Percentiles rank a stretch among this genome's conserved stretches.
phyloP scores from a whole-genome alignment of 352 stramenopile species.

The Pythium plurisporium region DNA sequence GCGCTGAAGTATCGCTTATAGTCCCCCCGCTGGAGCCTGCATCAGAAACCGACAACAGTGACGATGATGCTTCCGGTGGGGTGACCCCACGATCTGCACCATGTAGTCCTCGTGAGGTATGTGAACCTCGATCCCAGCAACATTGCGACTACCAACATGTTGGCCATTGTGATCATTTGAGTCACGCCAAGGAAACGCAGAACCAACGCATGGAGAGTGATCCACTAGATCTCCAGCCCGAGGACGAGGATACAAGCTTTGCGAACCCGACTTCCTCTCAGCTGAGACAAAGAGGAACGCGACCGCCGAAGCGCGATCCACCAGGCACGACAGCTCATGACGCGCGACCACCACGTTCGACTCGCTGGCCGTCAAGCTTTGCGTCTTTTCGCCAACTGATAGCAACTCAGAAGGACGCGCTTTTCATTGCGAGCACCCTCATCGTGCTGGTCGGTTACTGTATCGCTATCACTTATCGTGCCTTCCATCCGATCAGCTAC shows the following conservation, averaged over 20 bases:
- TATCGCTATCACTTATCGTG: conserved; percentile 37
- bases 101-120: not conserved
- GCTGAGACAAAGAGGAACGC: not conserved
- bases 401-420: not conserved
- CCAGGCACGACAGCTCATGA: not conserved
- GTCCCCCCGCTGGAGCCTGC: not conserved
- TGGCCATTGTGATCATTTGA: no score
- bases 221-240: not conserved
- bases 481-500: conserved; percentile 31
- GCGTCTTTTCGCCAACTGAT: not conserved
- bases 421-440: conserved; percentile 15
- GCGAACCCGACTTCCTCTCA: not conserved
- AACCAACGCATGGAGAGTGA: not conserved
- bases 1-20: not conserved
- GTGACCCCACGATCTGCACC: not conserved
- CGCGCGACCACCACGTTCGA: not conserved
- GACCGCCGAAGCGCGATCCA: not conserved
- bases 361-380: not conserved
- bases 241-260: conserved; percentile 6
- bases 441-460: conserved; percentile 35
- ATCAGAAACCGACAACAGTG: conserved; percentile 11
- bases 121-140: not conserved
- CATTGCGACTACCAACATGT: no score
- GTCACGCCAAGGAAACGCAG: no score
- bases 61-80: not conserved